Evolutionary conservation across 768 basidiomycete genomes (phyloP).

Genomic region (Suillus tomentosus): DNA sequence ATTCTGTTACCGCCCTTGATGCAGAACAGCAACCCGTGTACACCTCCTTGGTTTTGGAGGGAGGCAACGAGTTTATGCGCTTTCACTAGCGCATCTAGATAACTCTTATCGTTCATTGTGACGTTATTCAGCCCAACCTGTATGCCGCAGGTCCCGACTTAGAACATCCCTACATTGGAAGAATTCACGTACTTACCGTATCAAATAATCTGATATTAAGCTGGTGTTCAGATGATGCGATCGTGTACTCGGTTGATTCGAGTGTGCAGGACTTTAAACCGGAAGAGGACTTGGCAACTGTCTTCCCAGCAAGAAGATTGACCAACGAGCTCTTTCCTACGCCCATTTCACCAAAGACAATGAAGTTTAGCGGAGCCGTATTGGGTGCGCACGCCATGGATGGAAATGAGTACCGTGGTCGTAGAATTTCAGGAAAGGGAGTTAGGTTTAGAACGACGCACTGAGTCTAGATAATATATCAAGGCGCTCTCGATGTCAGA

Average conservation of each 20-base stretch:
- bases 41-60: slow-evolving; percentile 35
- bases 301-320: slow-evolving; percentile 12
- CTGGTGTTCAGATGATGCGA: background rate
- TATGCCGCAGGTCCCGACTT: background rate
- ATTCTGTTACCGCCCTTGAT: slow-evolving; percentile 30
- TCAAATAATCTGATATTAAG: background rate
- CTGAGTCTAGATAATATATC: background rate
- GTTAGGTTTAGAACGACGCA: background rate
- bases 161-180: background rate
- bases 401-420: background rate
- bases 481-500: background rate
- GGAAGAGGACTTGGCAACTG: slow-evolving; percentile 4
- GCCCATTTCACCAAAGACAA: slow-evolving; percentile 16
- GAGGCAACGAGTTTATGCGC: slow-evolving; percentile 35
- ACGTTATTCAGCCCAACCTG: slow-evolving; percentile 30
- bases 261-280: slow-evolving; percentile 11
- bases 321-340: slow-evolving; percentile 15
- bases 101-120: slow-evolving; percentile 24
- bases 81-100: slow-evolving; percentile 29
- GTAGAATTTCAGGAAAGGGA: background rate
- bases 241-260: background rate
- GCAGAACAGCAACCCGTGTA: slow-evolving; percentile 42
- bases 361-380: slow-evolving; percentile 1
- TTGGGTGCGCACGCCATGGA: background rate
- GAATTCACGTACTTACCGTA: background rate